Evolutionary conservation across 495 filamentous ascomycete genomes (phyloP), one percentile per base, ranked within the genome.

Genomic region (Penicillium roqueforti): DNA sequence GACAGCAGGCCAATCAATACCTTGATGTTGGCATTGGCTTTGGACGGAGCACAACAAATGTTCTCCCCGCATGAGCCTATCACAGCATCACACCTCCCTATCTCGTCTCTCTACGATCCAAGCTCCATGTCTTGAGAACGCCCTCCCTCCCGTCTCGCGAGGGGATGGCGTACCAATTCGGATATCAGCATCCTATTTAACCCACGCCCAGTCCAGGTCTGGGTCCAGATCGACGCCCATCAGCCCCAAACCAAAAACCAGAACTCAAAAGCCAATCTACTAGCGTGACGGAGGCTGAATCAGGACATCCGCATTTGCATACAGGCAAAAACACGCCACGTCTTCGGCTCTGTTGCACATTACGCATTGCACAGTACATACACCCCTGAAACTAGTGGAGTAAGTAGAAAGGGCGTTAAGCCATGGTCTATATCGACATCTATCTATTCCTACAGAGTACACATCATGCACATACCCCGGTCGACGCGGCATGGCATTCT

Each of bases 231-330:
- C 26, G 8, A 29, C 18, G 20, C n/a, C 41, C 41, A 44, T 7
- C 40, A 16, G 8, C 3, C 4, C 23, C 41, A 16, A 28, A 44
- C 4, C 23, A 22, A 16, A 28, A 44, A 13, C 18, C 38, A 40
- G n/a, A n/a, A n/a, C n/a, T n/a, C n/a, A n/a, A 19, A 40, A 39
- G 18, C 25, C 19, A 31, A 11, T 31, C 28, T 10, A 11, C 28
- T 4, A 31, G 39, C 50, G 16, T 43, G 20, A 44, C 29, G 9
- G 28, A 31, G 6, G 19, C 29, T 43, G 40, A 37, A 52, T 8
- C 18, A 34, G 50, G 50, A 28, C 44, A 32, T 43, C 28, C 4
- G 49, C 49, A 32, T 34, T 19, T 19, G 50, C 50, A 32, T 36
- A 43, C 16, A 43, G 23, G 19, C 40, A 14, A 18, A 31, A n/a